phyloP scores from a whole-genome alignment of 495 filamentous ascomycete species.

The Sordaria brevicollis region DNA sequence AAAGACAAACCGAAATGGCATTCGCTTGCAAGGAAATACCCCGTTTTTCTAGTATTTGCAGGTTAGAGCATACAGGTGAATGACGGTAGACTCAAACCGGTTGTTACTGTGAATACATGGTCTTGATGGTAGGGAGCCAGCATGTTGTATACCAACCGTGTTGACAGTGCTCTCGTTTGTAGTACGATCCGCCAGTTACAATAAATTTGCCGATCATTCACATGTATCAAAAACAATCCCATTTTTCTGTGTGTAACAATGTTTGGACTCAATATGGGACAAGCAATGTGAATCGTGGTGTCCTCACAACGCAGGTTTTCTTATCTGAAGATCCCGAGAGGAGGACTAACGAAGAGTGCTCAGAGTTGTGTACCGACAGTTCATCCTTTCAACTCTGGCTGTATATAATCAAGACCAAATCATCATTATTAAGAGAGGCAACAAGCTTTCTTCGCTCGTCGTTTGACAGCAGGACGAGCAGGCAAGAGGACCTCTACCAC shows the following conservation, averaged over 20 bases:
- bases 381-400: not conserved
- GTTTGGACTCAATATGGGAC: not conserved
- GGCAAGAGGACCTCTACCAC: not conserved
- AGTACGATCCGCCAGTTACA: not conserved
- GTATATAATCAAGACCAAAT: not conserved
- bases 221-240: not conserved
- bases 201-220: not conserved
- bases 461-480: not conserved
- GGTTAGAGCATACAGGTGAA: not conserved
- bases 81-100: not conserved
- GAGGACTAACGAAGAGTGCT: not conserved
- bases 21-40: not conserved
- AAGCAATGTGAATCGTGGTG: not conserved
- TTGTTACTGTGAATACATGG: not conserved
- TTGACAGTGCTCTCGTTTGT: not conserved
- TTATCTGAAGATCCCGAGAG: not conserved
- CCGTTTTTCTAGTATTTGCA: not conserved
- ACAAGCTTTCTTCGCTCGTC: not conserved
- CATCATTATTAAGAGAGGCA: not conserved
- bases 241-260: not conserved
- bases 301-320: not conserved
- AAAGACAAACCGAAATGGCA: not conserved
- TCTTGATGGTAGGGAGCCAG: not conserved
- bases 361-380: not conserved
- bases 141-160: not conserved